Base-by-base conservation (phyloP, 208 protist genomes). In the Wallacemonas rigidus region DNA sequence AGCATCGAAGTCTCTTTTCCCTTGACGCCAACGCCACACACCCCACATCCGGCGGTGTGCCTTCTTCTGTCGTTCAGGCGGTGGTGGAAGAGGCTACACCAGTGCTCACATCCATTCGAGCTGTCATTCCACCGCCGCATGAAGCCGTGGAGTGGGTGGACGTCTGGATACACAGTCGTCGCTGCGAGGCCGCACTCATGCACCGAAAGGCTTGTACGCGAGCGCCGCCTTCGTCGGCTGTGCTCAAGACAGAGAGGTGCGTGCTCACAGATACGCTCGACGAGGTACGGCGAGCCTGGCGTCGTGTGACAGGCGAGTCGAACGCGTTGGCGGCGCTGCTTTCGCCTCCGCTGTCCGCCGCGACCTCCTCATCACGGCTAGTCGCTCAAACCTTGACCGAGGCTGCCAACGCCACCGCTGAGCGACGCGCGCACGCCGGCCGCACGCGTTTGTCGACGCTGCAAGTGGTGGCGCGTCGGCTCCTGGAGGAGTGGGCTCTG, bases 401-500 rank as follows among this genome's bases (percentile, higher is more conserved):
- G 43, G 60, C 60, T 3, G 40, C 60, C 7, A 48, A 4, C 8
- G 60, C 36, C 45, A 50, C 12, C 45, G 45, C 45, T 12, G 8
- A 50, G 45, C 45, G 45, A 12, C 45, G 45, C 12, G 45, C 45
- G 45, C 45, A 50, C 8, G 6, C 45, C 45, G 1, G 12, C 45
- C 8, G 6, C 8, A 12, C 8, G 45, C 45, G 45, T 50, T 12
- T 50, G 45, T 50, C 45, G 8, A 14, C 12, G 8, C 38, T 50
- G 11, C 60, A 17, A 1, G 40, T 41, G 43, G 6, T 4, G 15
- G 60, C 60, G n/a, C 43, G 40, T 48, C 60, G 60, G 6, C 60
- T 53, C 36, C 43, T 65, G 8, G 60, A 65, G 39, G 60, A 65
- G 60, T 65, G 60, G 60, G 7, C 11, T 65, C 41, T 41, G 43